Evolutionary conservation across 352 stramenopile genomes (phyloP), one percentile per base, ranked within the genome.

Genomic region (Phytophthora palmivora): DNA sequence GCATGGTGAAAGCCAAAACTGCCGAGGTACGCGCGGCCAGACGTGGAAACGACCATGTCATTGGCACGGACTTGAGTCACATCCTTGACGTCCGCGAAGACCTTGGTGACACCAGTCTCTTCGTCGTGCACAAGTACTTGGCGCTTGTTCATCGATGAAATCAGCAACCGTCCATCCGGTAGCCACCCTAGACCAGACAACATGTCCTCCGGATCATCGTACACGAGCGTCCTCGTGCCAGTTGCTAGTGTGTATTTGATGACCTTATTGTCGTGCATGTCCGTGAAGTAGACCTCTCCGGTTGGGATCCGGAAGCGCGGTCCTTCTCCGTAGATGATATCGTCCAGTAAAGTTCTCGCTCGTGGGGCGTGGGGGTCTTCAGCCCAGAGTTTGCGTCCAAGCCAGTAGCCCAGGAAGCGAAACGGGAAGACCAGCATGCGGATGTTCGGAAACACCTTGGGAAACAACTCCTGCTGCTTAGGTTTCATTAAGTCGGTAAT

Each of bases 1-100:
- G 71, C 53, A 21, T 78, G 67, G 42, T 86, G 63, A 53, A 90
- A 92, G 24, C 80, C 83, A 53, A 87, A 90, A 56, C 85, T 92
- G 26, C 83, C 75, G 15, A 89, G 49, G 51, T 89, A 92, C 15
- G 71, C 60, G 15, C 74, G 77, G 0, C 80, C 83, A 0, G 22
- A 54, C 1, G 52, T 56, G 10, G 72, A 45, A n/a, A 92, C 75
- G 3, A 89, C 83, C 65, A 89, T 81, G 58, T 88, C 83, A 56
- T 89, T 92, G 33, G 63, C 68, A 11, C 82, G 78, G 28, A 73
- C 71, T n/a, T 61, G 63, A 6, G 80, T 87, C 18, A 89, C 69
- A 18, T 58, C 51, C 36, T 78, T 72, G 6, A 90, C 36, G 36
- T 92, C 76, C 8, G 74, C 81, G 52, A 88, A 92, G 10, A 69